Conservation (phyloP, 106 monocot species). For the Hemerocallis citrina region DNA sequence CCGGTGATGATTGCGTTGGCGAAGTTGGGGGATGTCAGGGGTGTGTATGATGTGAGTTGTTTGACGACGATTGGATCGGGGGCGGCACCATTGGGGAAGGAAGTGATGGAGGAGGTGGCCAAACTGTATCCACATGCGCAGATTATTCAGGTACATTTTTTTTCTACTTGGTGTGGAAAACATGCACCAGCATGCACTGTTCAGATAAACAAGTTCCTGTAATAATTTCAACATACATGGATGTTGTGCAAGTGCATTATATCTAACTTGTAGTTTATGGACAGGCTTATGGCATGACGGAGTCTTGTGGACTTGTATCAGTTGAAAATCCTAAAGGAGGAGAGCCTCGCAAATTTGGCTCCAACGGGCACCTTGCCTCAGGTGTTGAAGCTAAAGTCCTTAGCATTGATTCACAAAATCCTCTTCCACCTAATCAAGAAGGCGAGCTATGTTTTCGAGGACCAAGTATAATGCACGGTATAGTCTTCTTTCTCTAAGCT, state of each 20-base stretch:
- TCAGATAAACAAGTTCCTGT: no score
- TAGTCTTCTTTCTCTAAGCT: no score
- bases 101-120: slow-evolving; percentile 61
- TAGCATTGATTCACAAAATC: slow-evolving; percentile 28
- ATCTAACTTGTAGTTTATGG: background rate
- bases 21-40: slow-evolving; percentile 55
- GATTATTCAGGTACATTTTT: slow-evolving; percentile 75
- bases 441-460: slow-evolving; percentile 86
- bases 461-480: slow-evolving; percentile 90
- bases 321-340: slow-evolving; percentile 34
- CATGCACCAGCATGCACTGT: no score
- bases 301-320: slow-evolving; percentile 56
- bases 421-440: slow-evolving; percentile 67
- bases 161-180: no score
- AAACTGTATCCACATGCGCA: slow-evolving; percentile 25
- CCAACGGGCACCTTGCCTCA: slow-evolving; percentile 34
- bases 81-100: slow-evolving; percentile 83
- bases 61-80: slow-evolving; percentile 38
- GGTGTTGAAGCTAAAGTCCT: slow-evolving; percentile 67
- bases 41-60: slow-evolving; percentile 58
- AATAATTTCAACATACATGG: no score
- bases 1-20: slow-evolving; percentile 82
- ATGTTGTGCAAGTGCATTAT: background rate
- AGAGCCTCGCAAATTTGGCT: slow-evolving; percentile 29
- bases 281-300: slow-evolving; percentile 90